A percentile compares a stretch with the other conserved stretches of the same genome.
Evolutionary conservation across 164 flowering plant genomes (phyloP).

Genomic region (Santalum album): DNA sequence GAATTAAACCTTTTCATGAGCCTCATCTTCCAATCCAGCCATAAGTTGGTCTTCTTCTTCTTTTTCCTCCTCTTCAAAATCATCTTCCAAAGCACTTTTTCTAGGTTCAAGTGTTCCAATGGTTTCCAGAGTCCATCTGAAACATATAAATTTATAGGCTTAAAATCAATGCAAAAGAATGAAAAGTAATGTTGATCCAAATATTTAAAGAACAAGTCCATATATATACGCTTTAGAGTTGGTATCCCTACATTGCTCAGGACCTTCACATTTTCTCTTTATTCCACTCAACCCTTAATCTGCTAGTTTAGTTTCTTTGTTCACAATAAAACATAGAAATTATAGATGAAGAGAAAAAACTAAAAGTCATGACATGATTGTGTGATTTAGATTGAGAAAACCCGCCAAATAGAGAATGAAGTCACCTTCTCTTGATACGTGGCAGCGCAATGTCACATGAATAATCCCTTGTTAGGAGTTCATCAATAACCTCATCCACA

Average conservation of each 20-base stretch:
- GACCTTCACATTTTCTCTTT: too few species aligned
- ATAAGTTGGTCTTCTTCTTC: constrained; percentile 71
- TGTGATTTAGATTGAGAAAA: too few species aligned
- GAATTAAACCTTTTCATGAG: constrained; percentile 55
- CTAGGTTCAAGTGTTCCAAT: constrained; percentile 64
- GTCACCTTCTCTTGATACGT: constrained; percentile 82
- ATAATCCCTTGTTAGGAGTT: constrained; percentile 80
- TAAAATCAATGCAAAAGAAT: too few species aligned
- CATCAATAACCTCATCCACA: constrained; percentile 93
- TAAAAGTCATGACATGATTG: too few species aligned
- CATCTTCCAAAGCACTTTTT: constrained; percentile 98
- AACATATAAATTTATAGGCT: background rate
- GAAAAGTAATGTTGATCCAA: too few species aligned
- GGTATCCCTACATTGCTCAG: too few species aligned
- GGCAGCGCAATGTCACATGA: constrained; percentile 94
- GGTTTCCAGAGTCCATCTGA: constrained; percentile 82
- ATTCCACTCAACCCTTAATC: too few species aligned
- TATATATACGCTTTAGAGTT: too few species aligned
- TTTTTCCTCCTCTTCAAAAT: constrained; percentile 95
- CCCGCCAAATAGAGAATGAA: background rate
- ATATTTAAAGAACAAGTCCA: too few species aligned
- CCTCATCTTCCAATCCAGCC: constrained; percentile 42
- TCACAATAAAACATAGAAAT: too few species aligned
- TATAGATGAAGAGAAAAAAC: too few species aligned
- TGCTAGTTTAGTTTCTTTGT: too few species aligned